Evolutionary conservation across 371 early-diverging fungal species (phyloP), one percentile per base, ranked within the genome.

Genomic region (Rhizopus sp.): DNA sequence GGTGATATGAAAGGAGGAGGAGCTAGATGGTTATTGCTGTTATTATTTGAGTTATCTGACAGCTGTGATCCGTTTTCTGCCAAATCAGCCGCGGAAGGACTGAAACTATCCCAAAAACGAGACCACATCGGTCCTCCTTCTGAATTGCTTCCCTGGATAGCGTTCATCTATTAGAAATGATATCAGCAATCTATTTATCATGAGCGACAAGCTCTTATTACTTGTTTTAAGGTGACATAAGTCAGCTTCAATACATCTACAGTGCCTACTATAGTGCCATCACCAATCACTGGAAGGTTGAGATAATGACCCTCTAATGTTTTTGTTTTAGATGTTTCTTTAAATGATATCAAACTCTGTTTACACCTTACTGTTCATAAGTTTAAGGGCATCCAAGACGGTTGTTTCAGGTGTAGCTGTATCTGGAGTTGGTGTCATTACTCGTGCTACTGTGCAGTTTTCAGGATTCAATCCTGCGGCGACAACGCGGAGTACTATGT

Each of bases 351-450:
- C 10, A 42, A 42, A 7, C 9, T n/a, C 15, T 42, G 15, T 12
- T 23, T 10, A 37, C 39, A 33, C 63, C 52, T 55, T 81, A 88
- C 88, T 82, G 70, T 96, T 87, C 88, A 96, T 90, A 69, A 89
- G 90, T 73, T 92, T 91, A 51, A 96, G 81, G 10, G 96, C 97
- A 49, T 95, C 95, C 45, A 95, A 69, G 49, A 96, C 90, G 31
- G 93, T 82, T 13, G 89, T 90, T 38, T 85, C 73, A 7, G 88
- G 77, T 42, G 84, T 59, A 6, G 93, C 92, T 9, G 90, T 89
- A 77, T 96, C 96, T 1, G 97, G 97, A 50, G 94, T 93, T 40
- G 96, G 96, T 4, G 97, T 96, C 96, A 96, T 94, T 12, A 95
- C 94, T 62, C 95, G 85, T 31, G 93, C 88, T 33, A 95, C 94